Conservation (phyloP, 2,329 filamentous ascomycete genomes). For the Pseudopyricularia cyperi region DNA sequence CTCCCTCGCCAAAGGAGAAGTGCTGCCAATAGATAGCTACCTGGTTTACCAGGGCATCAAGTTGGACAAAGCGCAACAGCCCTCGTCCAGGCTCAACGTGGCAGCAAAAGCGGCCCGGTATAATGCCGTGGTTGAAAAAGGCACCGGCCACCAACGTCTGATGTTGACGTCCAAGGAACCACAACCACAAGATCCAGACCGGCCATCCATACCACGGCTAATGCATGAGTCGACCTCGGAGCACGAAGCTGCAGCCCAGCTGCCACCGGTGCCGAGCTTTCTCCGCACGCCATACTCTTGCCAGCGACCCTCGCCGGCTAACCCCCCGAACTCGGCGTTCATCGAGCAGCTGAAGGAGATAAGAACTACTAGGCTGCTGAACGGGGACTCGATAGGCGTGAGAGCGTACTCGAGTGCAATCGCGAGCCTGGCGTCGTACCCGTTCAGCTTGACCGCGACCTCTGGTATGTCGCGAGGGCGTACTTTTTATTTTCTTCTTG, state of each 20-base stretch:
- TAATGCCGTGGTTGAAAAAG: background rate
- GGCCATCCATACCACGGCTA: constrained; percentile 22
- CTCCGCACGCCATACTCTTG: constrained; percentile 62
- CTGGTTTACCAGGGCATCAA: constrained; percentile 37
- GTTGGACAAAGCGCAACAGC: background rate
- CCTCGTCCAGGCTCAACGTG: background rate
- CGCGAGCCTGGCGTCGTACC: constrained; percentile 72
- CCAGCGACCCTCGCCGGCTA: constrained; percentile 57
- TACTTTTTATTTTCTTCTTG: background rate
- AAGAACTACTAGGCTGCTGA: constrained; percentile 54
- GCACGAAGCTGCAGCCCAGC: constrained; percentile 42
- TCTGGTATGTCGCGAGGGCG: constrained; percentile 19
- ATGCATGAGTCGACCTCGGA: constrained; percentile 66
- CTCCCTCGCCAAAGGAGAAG: constrained; percentile 27
- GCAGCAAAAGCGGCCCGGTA: too few species aligned
- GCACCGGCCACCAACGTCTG: constrained; percentile 6
- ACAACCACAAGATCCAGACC: background rate
- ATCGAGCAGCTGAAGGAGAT: constrained; percentile 64
- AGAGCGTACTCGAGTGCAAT: constrained; percentile 83
- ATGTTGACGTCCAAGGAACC: constrained; percentile 5
- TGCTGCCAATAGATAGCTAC: constrained; percentile 37
- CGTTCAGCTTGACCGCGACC: constrained; percentile 29
- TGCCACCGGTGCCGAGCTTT: constrained; percentile 58
- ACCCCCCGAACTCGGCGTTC: constrained; percentile 63
- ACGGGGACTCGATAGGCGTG: constrained; percentile 64